Evolutionary conservation across 1,284 basidiomycete species (phyloP).

Genomic region (Calocybe gambosa): DNA sequence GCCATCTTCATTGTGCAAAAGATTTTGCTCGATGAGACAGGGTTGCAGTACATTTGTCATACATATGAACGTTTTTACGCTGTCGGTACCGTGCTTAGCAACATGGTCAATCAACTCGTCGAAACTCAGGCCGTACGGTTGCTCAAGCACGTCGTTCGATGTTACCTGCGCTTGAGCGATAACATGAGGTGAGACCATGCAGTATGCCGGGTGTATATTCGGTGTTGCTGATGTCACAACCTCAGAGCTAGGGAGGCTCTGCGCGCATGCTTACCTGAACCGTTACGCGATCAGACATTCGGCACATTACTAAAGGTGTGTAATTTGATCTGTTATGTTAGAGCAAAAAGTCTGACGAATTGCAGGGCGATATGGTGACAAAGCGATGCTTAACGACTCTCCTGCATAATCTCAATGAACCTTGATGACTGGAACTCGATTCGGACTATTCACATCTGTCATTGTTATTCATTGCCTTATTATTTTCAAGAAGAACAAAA

Average conservation of each 20-base stretch:
- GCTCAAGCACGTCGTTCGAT: conserved; percentile 97
- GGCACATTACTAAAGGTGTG: conserved; percentile 79
- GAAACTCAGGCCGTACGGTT: conserved; percentile 97
- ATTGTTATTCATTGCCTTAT: conserved; percentile 16
- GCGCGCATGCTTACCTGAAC: conserved; percentile 95
- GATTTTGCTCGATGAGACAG: conserved; percentile 96
- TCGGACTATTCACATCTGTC: conserved; percentile 13
- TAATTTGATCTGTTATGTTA: conserved; percentile 1
- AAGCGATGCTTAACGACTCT: conserved; percentile 95
- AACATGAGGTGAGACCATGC: conserved; percentile 70
- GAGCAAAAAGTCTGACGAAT: not conserved
- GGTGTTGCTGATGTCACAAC: conserved; percentile 9
- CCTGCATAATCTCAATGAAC: conserved; percentile 84
- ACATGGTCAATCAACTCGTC: conserved; percentile 96
- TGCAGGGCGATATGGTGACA: conserved; percentile 89
- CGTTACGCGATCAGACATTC: conserved; percentile 93
- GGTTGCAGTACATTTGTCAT: conserved; percentile 97
- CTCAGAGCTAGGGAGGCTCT: conserved; percentile 90
- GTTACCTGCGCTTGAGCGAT: conserved; percentile 94
- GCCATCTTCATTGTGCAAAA: conserved; percentile 99
- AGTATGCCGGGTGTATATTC: not conserved
- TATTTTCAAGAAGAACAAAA: conserved; percentile 4
- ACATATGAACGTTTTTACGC: conserved; percentile 99
- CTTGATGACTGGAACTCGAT: conserved; percentile 24
- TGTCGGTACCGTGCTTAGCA: conserved; percentile 95